Evolutionary conservation across 192 early-diverging fungal genomes (phyloP).

Genomic region (Backusella tuberculispora): DNA sequence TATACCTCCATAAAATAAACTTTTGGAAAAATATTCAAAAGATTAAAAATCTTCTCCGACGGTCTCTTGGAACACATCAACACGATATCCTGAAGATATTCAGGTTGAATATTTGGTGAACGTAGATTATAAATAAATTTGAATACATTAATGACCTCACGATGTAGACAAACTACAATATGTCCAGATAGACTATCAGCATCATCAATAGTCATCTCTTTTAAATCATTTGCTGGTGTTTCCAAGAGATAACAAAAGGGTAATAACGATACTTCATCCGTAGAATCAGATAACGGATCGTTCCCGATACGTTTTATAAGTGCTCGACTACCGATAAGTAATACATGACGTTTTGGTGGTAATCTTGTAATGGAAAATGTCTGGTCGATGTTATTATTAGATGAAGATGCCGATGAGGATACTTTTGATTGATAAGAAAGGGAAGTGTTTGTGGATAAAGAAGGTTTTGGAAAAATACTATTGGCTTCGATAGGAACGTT

Average conservation of each 20-base stretch:
- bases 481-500: background rate
- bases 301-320: conserved; percentile 18
- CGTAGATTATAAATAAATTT: conserved; percentile 36
- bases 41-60: conserved; percentile 39
- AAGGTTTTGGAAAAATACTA: background rate
- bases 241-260: conserved; percentile 23
- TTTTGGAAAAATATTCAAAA: conserved; percentile 43
- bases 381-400: conserved; percentile 1
- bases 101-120: conserved; percentile 36
- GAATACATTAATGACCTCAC: conserved; percentile 40
- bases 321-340: conserved; percentile 23
- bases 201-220: conserved; percentile 15
- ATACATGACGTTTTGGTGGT: conserved; percentile 15
- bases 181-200: conserved; percentile 28
- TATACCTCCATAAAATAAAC: conserved; percentile 49
- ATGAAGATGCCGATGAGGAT: background rate
- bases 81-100: conserved; percentile 52
- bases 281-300: background rate
- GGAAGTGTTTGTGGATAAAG: conserved; percentile 2
- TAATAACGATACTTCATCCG: background rate
- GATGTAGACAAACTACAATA: conserved; percentile 47
- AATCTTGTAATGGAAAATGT: conserved; percentile 6
- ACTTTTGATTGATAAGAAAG: background rate
- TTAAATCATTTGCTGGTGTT: background rate
- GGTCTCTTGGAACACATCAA: conserved; percentile 43